Conservation (phyloP, 805 yeast species). For the Wickerhamiella lipophila region DNA sequence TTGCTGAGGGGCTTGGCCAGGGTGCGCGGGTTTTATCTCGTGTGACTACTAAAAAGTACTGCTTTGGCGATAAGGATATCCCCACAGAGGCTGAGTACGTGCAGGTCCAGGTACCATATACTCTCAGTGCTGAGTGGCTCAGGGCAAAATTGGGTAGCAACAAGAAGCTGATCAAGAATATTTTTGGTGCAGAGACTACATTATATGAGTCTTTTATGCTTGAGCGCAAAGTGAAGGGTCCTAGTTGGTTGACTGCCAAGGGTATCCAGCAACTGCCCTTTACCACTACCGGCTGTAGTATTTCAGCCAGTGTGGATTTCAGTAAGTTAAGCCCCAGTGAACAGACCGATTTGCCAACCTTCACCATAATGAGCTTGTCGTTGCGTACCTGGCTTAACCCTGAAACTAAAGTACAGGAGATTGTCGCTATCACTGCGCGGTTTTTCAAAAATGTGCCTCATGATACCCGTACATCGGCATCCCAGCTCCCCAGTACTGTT, state of each 20-base stretch:
- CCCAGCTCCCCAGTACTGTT: conserved; percentile 44
- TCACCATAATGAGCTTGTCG: conserved; percentile 61
- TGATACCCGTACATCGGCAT: conserved; percentile 48
- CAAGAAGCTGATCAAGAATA: conserved; percentile 55
- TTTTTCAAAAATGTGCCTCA: conserved; percentile 60
- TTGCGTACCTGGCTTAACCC: conserved; percentile 70
- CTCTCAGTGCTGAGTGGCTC: conserved; percentile 26
- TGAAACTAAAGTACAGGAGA: conserved; percentile 68
- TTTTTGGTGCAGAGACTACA: conserved; percentile 64
- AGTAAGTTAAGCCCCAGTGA: conserved; percentile 27
- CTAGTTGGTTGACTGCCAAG: conserved; percentile 81
- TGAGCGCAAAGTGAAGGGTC: conserved; percentile 84
- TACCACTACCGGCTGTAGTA: conserved; percentile 65
- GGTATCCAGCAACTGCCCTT: conserved; percentile 48
- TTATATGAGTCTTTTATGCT: conserved; percentile 78
- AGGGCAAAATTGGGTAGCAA: not conserved
- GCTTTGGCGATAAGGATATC: conserved; percentile 64
- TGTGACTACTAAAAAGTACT: conserved; percentile 64
- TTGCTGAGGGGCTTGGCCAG: conserved; percentile 46
- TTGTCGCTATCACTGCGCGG: conserved; percentile 70
- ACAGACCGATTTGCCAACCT: conserved; percentile 40
- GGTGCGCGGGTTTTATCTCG: conserved; percentile 46
- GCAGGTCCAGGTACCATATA: conserved; percentile 60
- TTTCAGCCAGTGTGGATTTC: conserved; percentile 48
- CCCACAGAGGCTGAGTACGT: conserved; percentile 73